phyloP scores from a whole-genome alignment of 2,329 filamentous ascomycete species.

The Xylariaceae sp. region DNA sequence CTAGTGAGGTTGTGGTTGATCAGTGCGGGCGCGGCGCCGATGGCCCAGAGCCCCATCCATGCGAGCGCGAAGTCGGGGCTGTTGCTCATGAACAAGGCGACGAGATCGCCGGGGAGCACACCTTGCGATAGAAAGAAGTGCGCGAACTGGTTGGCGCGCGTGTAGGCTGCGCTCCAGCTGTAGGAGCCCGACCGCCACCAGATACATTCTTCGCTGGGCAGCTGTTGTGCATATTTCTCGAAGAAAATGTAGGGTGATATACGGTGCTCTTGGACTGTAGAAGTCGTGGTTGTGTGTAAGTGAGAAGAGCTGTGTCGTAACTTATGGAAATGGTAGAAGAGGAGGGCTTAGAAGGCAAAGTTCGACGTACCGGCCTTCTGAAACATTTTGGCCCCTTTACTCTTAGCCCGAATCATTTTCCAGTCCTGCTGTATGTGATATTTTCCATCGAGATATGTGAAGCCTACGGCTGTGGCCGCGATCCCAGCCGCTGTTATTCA shows the following conservation, averaged over 20 bases:
- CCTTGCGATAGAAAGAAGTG: slow-evolving; percentile 67
- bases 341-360: neutral
- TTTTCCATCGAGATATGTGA: slow-evolving; percentile 73
- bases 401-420: slow-evolving; percentile 50
- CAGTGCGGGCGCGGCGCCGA: slow-evolving; percentile 72
- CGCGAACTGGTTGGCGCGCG: slow-evolving; percentile 65
- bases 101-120: slow-evolving; percentile 64
- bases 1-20: slow-evolving; percentile 74
- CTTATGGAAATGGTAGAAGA: no score
- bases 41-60: slow-evolving; percentile 69
- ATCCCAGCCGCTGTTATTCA: slow-evolving; percentile 38
- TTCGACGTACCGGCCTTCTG: slow-evolving; percentile 52
- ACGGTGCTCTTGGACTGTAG: slow-evolving; percentile 56
- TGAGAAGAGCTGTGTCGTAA: no score
- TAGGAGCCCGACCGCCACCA: slow-evolving; percentile 70
- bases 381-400: slow-evolving; percentile 52
- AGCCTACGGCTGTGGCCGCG: slow-evolving; percentile 46
- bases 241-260: slow-evolving; percentile 72
- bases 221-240: slow-evolving; percentile 59
- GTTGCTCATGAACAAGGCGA: slow-evolving; percentile 72
- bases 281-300: neutral
- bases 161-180: slow-evolving; percentile 63
- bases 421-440: slow-evolving; percentile 71
- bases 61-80: slow-evolving; percentile 70
- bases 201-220: slow-evolving; percentile 63